Evolutionary conservation across 2,329 filamentous ascomycete species (phyloP).

Genomic region (Cordyceps fumosorosea): DNA sequence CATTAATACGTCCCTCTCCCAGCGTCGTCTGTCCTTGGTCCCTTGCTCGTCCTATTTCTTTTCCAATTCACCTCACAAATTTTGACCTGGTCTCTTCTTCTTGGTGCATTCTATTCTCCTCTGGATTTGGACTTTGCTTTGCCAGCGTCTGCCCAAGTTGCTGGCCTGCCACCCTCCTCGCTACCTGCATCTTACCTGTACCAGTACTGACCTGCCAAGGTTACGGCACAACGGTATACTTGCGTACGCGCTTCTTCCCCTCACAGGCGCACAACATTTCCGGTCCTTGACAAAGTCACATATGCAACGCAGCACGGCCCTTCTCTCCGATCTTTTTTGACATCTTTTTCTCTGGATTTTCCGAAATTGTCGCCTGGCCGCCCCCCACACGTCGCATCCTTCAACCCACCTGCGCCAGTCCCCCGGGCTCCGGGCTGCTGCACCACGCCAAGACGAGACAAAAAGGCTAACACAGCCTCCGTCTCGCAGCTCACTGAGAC

Average conservation of each 20-base stretch:
- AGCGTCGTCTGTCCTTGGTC: background rate
- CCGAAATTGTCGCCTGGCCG: background rate
- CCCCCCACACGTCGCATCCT: background rate
- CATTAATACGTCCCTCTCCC: background rate
- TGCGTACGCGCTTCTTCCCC: background rate
- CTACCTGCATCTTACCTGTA: background rate
- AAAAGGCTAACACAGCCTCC: constrained; percentile 1
- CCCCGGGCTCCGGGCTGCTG: background rate
- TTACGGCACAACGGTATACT: too few relatives aligned
- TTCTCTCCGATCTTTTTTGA: background rate
- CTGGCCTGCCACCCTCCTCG: background rate
- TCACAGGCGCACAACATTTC: constrained; percentile 1
- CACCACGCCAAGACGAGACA: background rate
- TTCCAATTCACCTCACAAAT: background rate
- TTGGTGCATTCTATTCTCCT: background rate
- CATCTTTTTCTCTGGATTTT: background rate
- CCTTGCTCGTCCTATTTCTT: background rate
- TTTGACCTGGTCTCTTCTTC: background rate
- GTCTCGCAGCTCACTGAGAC: background rate
- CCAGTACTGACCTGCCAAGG: too few relatives aligned
- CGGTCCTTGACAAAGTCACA: background rate
- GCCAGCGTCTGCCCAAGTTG: too few relatives aligned
- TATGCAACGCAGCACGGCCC: background rate
- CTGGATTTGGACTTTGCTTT: too few relatives aligned
- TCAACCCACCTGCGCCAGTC: background rate